A percentile compares a stretch with the other conserved stretches of the same genome.
These are phyloP conservation scores for Colletotrichum limetticola DNA, from an alignment of 2,329 filamentous ascomycete species.

Conservation along the genomic window DNA sequence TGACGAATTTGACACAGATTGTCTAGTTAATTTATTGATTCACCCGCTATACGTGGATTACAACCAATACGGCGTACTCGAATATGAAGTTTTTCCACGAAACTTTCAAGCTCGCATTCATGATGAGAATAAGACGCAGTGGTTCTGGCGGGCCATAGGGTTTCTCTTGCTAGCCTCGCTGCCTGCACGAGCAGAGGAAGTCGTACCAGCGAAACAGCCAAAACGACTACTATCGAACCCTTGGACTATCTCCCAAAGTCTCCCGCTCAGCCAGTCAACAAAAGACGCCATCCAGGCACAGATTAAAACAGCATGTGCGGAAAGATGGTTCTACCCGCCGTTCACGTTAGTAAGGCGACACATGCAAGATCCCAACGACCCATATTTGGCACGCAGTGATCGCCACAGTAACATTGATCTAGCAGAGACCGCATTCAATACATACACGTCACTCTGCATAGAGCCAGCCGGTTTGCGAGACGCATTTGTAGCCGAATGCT, in stretches of 20 bases:
- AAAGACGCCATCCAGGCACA: not conserved
- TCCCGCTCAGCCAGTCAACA: not conserved
- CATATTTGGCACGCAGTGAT: not conserved
- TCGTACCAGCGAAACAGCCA: not conserved
- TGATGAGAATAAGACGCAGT: not conserved
- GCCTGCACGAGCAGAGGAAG: not conserved
- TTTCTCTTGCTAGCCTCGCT: constrained; percentile 8
- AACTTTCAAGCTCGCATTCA: not conserved
- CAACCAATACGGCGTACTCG: not conserved
- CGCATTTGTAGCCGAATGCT: not conserved
- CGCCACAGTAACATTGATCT: not conserved
- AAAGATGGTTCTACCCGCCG: not conserved
- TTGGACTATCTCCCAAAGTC: not conserved
- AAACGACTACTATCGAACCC: not conserved
- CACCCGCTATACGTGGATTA: not conserved
- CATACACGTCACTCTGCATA: not conserved
- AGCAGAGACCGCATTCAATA: not conserved
- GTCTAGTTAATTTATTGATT: not conserved
- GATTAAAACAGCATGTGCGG: not conserved
- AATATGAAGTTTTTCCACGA: not conserved
- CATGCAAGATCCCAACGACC: not conserved
- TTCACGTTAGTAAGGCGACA: not conserved
- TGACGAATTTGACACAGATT: not conserved
- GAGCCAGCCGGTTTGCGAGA: not conserved
- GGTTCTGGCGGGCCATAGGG: constrained; percentile 31